phyloP scores from a whole-genome alignment of 306 rosid species.

The Senna tora region DNA sequence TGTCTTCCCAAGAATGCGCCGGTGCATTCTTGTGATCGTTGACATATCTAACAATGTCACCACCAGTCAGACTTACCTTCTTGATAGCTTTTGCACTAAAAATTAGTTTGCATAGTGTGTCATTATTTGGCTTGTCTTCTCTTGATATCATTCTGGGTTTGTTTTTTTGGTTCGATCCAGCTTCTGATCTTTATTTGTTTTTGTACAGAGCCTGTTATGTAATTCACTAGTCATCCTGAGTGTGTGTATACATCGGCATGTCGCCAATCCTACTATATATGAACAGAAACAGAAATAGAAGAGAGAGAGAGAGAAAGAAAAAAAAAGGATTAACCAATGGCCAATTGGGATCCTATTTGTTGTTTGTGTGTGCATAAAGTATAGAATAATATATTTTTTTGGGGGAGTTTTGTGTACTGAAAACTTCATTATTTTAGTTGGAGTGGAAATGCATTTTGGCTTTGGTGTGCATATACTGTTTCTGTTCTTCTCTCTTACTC shows the following conservation, averaged over 20 bases:
- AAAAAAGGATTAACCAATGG: conserved; percentile 52
- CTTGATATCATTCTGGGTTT: conserved; percentile 57
- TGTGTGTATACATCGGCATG: conserved; percentile 69
- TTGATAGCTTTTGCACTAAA: conserved; percentile 42
- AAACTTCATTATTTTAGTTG: conserved; percentile 53
- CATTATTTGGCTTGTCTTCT: conserved; percentile 65
- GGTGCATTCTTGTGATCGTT: conserved; percentile 57
- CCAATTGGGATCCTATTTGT: conserved; percentile 49
- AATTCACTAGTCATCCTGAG: conserved; percentile 59
- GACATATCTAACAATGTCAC: conserved; percentile 55
- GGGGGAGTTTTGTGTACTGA: conserved; percentile 58
- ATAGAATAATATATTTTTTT: conserved; percentile 51
- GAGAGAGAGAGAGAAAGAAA: conserved; percentile 20
- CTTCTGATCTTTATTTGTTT: conserved; percentile 49
- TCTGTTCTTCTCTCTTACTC: conserved; percentile 28
- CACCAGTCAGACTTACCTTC: conserved; percentile 36
- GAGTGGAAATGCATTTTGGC: conserved; percentile 69
- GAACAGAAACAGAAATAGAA: conserved; percentile 43
- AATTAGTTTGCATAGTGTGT: conserved; percentile 60
- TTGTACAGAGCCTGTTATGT: conserved; percentile 71
- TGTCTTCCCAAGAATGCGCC: conserved; percentile 48
- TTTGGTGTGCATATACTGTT: conserved; percentile 68
- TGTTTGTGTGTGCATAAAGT: conserved; percentile 68
- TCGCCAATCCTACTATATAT: conserved; percentile 59
- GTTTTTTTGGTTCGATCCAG: conserved; percentile 47